Evolutionary conservation across 202 grass and related monocot genomes (phyloP).

Genomic region (Carex sylvatica): DNA sequence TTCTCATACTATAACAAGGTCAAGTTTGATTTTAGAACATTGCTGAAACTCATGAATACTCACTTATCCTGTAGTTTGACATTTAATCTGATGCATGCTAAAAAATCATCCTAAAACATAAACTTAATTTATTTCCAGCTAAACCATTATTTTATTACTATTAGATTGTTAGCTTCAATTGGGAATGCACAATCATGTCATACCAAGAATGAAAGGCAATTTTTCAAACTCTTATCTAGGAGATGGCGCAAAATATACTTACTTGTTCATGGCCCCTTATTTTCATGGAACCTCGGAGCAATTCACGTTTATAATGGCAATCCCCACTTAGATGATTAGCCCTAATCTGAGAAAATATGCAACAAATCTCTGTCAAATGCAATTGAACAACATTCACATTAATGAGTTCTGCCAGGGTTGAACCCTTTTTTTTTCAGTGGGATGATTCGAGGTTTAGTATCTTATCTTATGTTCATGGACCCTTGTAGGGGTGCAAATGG

Average conservation of each 20-base stretch:
- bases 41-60: background rate
- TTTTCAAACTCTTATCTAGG: background rate
- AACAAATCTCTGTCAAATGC: conserved; percentile 20
- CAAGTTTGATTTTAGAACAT: background rate
- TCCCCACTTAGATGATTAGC: conserved; percentile 93
- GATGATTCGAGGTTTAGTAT: background rate
- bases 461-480: background rate
- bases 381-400: conserved; percentile 10
- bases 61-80: background rate
- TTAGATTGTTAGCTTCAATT: background rate
- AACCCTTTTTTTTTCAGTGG: background rate
- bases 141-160: background rate
- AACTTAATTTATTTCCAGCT: background rate
- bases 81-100: background rate
- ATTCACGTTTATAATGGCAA: conserved; percentile 92
- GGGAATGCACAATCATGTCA: background rate
- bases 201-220: background rate
- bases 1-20: background rate
- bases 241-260: conserved; percentile 33
- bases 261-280: conserved; percentile 88
- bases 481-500: too few species aligned
- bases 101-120: background rate
- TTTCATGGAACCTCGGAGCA: conserved; percentile 82
- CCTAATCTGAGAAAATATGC: conserved; percentile 53
- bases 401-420: background rate